These are phyloP conservation scores for Trypanosoma boissoni DNA, from an alignment of 208 protist genomes.

Conservation along the genomic window DNA sequence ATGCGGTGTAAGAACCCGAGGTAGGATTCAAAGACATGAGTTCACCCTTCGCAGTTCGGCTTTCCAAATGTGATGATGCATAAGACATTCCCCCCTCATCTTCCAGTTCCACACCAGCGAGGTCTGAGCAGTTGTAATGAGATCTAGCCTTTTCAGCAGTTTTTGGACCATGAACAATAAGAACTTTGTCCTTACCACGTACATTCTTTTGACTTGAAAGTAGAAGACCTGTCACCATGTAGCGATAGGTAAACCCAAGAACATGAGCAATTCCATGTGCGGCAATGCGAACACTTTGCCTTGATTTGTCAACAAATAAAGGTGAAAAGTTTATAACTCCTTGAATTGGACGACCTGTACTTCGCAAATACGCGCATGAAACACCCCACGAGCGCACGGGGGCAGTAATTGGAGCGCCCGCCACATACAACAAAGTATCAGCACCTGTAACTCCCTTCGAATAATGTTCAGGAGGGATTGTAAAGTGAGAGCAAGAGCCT, in stretches of 20 bases:
- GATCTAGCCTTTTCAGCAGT: slow-evolving; percentile 30
- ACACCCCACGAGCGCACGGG: slow-evolving; percentile 19
- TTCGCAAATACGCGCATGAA: slow-evolving; percentile 1
- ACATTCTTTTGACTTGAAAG: slow-evolving; percentile 9
- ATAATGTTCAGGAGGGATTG: slow-evolving; percentile 35
- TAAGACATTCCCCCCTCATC: slow-evolving; percentile 48
- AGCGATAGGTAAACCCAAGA: slow-evolving; percentile 41
- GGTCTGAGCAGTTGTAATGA: slow-evolving; percentile 62
- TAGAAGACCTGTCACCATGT: slow-evolving; percentile 14
- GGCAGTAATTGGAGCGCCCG: slow-evolving; percentile 24
- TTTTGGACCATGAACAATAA: slow-evolving; percentile 29
- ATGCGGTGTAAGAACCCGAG: slow-evolving; percentile 36
- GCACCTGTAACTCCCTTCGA: slow-evolving; percentile 32
- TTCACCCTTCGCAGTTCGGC: slow-evolving; percentile 10
- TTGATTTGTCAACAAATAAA: slow-evolving; percentile 17
- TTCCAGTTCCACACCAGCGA: slow-evolving; percentile 71
- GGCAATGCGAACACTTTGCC: slow-evolving; percentile 23
- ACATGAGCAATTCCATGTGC: slow-evolving; percentile 85
- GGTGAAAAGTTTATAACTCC: slow-evolving; percentile 57
- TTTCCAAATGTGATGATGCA: slow-evolving; percentile 13
- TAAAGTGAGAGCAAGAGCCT: slow-evolving; percentile 38
- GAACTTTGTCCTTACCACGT: slow-evolving; percentile 36
- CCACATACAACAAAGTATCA: slow-evolving; percentile 73
- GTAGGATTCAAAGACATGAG: slow-evolving; percentile 3
- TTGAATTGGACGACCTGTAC: slow-evolving; percentile 25